Evolutionary conservation across 768 basidiomycete genomes (phyloP).

Genomic region (Terana coerulea): DNA sequence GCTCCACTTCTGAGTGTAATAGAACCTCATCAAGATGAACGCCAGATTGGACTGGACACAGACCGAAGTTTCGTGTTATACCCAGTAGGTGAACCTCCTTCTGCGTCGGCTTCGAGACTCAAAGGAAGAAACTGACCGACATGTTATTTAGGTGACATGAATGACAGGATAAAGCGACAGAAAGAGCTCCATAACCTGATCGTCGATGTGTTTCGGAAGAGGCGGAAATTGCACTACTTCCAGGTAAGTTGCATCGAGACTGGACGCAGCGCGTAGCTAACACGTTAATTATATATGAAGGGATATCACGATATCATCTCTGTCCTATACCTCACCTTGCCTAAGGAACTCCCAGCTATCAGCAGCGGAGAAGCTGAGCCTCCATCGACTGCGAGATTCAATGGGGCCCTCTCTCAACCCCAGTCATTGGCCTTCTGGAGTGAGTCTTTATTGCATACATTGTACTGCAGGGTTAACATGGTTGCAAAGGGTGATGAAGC

Average conservation of each 20-base stretch:
- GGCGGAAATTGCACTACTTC: conserved; percentile 77
- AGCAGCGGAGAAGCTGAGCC: conserved; percentile 68
- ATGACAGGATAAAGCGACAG: conserved; percentile 57
- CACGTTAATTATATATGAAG: conserved; percentile 32
- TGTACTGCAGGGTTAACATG: neutral
- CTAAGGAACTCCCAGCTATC: conserved; percentile 50
- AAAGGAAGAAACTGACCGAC: too few relatives aligned
- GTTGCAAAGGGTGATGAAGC: conserved; percentile 63
- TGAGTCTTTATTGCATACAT: conserved; percentile 18
- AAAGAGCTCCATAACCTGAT: conserved; percentile 66
- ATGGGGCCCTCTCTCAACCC: conserved; percentile 85
- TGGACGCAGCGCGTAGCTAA: neutral
- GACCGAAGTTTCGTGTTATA: conserved; percentile 93
- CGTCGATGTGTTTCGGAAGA: conserved; percentile 67
- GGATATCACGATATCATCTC: conserved; percentile 93
- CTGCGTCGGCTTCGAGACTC: conserved; percentile 6
- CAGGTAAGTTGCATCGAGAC: too few relatives aligned
- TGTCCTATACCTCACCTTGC: conserved; percentile 75
- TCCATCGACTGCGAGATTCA: conserved; percentile 79
- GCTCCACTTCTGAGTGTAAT: conserved; percentile 10
- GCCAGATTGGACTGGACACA: conserved; percentile 85
- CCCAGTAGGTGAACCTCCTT: conserved; percentile 65
- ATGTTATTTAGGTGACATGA: conserved; percentile 15
- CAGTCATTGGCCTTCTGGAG: conserved; percentile 80
- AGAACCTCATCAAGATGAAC: conserved; percentile 66